Evolutionary conservation across 352 stramenopile genomes (phyloP).

Genomic region (Phytopythium boreale): DNA sequence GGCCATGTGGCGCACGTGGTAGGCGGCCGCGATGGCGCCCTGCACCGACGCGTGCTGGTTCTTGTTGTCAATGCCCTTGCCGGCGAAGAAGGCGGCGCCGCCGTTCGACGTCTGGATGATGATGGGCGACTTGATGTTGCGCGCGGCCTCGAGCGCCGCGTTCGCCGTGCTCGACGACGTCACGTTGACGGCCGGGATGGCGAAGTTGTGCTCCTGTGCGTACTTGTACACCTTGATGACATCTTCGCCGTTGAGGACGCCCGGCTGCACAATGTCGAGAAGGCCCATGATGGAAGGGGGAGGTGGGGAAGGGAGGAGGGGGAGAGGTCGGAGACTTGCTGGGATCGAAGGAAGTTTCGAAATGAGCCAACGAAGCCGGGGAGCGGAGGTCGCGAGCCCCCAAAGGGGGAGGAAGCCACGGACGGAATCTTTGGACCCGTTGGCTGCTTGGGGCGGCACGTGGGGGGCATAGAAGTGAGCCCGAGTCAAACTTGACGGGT

Average conservation of each 20-base stretch:
- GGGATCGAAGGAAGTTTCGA: slow-evolving; percentile 29
- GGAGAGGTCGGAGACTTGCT: slow-evolving; percentile 10
- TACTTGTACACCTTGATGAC: slow-evolving; percentile 92
- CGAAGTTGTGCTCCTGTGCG: slow-evolving; percentile 93
- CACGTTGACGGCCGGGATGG: slow-evolving; percentile 98
- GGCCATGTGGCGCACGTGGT: slow-evolving; percentile 96
- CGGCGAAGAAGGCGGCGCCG: slow-evolving; percentile 95
- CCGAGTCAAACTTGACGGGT: background rate
- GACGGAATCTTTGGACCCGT: slow-evolving; percentile 3
- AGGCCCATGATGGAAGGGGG: slow-evolving; percentile 60
- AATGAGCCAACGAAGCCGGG: slow-evolving; percentile 15
- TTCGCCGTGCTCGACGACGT: slow-evolving; percentile 96
- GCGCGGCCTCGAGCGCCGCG: slow-evolving; percentile 94
- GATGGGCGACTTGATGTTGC: slow-evolving; percentile 95
- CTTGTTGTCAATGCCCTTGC: slow-evolving; percentile 96
- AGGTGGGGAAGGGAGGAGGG: background rate
- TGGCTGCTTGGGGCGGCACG: slow-evolving; percentile 12
- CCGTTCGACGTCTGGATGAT: slow-evolving; percentile 99
- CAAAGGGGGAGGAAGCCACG: background rate
- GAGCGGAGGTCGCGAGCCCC: background rate
- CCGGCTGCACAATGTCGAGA: slow-evolving; percentile 78
- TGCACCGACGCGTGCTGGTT: slow-evolving; percentile 81
- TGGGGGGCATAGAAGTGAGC: slow-evolving; percentile 11
- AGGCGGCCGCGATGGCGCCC: slow-evolving; percentile 88
- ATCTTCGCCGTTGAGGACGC: slow-evolving; percentile 87